A percentile compares a stretch with the other conserved stretches of the same genome.
Evolutionary conservation across 2,329 filamentous ascomycete species (phyloP).

Genomic region (Talaromyces piceae): DNA sequence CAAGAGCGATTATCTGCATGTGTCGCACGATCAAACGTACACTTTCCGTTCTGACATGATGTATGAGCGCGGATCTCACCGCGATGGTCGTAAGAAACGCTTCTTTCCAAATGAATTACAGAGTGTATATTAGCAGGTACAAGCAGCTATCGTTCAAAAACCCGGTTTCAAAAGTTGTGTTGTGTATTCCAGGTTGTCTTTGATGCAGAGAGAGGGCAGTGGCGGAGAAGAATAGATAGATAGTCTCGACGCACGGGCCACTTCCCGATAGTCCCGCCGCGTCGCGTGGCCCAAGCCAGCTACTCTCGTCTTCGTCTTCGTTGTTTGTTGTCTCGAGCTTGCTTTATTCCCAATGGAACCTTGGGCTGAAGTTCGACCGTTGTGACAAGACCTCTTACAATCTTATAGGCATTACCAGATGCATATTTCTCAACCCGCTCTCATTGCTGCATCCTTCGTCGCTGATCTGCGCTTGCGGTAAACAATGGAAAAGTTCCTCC

Average conservation of each 20-base stretch:
- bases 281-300: neutral
- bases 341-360: neutral
- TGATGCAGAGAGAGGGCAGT: neutral
- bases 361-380: neutral
- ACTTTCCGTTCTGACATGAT: slow-evolving; percentile 84
- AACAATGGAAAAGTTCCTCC: slow-evolving; percentile 76
- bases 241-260: neutral
- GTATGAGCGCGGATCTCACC: slow-evolving; percentile 12
- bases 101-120: neutral
- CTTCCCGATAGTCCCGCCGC: neutral
- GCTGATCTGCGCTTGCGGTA: neutral
- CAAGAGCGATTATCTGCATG: too few relatives aligned
- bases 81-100: too few relatives aligned
- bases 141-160: neutral
- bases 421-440: neutral
- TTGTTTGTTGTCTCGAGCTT: neutral
- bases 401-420: neutral
- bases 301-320: neutral
- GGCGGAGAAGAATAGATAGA: neutral
- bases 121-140: too few relatives aligned
- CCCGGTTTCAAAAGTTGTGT: neutral
- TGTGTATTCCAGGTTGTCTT: neutral
- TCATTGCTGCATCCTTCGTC: neutral
- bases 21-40: too few relatives aligned
- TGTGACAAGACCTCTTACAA: neutral